Evolutionary conservation across 176 grass and related monocot species (phyloP).

Genomic region (Lolium multiflorum): DNA sequence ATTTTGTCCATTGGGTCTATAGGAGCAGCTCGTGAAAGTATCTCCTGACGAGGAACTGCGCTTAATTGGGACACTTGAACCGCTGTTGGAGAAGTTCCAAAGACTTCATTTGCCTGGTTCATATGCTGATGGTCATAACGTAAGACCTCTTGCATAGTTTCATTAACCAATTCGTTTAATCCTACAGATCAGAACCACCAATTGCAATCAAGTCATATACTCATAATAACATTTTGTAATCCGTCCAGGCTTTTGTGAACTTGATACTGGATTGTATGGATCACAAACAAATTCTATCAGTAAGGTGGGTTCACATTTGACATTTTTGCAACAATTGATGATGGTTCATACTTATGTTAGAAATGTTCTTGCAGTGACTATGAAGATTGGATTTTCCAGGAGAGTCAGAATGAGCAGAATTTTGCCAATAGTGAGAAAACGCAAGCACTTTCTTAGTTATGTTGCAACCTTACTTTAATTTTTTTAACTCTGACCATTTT

Average conservation of each 20-base stretch:
- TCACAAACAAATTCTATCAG: not conserved
- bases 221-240: not conserved
- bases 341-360: not conserved
- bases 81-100: not conserved
- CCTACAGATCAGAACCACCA: not conserved
- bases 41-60: not conserved
- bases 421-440: not conserved
- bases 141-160: not conserved
- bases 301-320: not conserved
- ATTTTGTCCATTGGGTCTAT: not conserved
- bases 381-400: not conserved
- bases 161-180: not conserved
- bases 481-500: not conserved
- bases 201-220: not conserved
- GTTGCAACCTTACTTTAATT: not conserved
- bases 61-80: not conserved
- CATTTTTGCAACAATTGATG: not conserved
- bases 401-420: not conserved
- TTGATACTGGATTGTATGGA: not conserved
- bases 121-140: not conserved
- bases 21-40: not conserved
- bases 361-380: not conserved
- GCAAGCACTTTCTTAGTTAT: not conserved
- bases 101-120: not conserved
- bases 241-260: not conserved